Evolutionary conservation across 2,329 filamentous ascomycete species (phyloP).

Genomic region (Colletotrichum lindemuthianum): DNA sequence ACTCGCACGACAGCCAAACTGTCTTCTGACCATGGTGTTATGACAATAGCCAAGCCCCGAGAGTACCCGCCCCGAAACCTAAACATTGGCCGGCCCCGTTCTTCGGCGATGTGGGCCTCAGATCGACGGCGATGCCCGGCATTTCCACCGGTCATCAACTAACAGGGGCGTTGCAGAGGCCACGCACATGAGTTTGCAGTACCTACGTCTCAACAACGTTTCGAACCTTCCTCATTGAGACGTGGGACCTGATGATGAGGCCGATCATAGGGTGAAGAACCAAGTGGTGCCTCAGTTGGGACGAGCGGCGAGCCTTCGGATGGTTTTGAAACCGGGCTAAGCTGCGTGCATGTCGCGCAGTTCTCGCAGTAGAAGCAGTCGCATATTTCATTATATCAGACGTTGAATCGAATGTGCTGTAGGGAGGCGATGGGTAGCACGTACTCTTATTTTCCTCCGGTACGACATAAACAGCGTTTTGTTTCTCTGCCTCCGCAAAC

Average conservation of each 20-base stretch:
- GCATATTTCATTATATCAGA: slow-evolving; percentile 3
- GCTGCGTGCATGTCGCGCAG: slow-evolving; percentile 12
- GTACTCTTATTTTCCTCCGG: neutral
- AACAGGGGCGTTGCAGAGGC: neutral
- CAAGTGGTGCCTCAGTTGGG: neutral
- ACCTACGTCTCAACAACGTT: slow-evolving; percentile 13
- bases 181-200: neutral
- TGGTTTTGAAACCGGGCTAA: slow-evolving; percentile 22
- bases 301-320: slow-evolving; percentile 9
- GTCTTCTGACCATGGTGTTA: too few species aligned
- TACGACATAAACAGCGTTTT: neutral
- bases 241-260: neutral
- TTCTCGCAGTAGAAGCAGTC: neutral
- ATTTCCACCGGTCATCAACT: neutral
- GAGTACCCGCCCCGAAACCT: too few species aligned
- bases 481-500: slow-evolving; percentile 1
- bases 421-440: neutral
- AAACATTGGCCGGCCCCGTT: neutral
- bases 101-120: neutral
- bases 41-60: too few species aligned
- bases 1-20: too few species aligned
- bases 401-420: slow-evolving; percentile 1
- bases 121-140: neutral
- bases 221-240: slow-evolving; percentile 1
- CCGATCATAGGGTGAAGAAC: slow-evolving; percentile 7